Conservation (phyloP, 495 filamentous ascomycete species). For the Aspergillus carlsbadensis region DNA sequence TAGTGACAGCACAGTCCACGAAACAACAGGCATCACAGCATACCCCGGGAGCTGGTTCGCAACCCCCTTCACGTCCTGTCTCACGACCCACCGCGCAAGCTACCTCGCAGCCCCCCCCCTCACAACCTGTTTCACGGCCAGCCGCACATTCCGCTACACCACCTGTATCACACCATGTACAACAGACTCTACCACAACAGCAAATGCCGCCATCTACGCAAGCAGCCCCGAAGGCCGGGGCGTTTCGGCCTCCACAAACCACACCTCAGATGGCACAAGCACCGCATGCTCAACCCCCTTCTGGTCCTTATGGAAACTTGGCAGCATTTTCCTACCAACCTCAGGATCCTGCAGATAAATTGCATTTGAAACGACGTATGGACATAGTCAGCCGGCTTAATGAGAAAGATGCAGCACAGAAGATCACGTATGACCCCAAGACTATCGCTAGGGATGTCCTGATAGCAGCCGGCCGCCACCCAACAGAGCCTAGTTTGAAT, state of each 20-base stretch:
- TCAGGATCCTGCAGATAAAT: slow-evolving; percentile 5
- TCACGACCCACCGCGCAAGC: background rate
- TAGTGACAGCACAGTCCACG: background rate
- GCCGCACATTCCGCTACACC: background rate
- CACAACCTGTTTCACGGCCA: background rate
- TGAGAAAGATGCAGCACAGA: slow-evolving; percentile 41
- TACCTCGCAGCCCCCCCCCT: background rate
- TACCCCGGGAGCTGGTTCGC: background rate
- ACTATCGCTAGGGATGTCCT: slow-evolving; percentile 69
- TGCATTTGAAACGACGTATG: slow-evolving; percentile 16
- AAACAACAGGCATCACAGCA: background rate
- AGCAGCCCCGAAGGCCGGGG: background rate
- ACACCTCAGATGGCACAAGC: background rate
- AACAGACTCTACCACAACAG: background rate
- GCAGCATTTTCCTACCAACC: slow-evolving; percentile 15
- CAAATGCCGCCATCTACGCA: background rate
- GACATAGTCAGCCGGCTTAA: slow-evolving; percentile 46
- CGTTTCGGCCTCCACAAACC: background rate
- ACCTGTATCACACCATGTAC: background rate
- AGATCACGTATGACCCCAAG: slow-evolving; percentile 52
- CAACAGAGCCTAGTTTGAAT: slow-evolving; percentile 56
- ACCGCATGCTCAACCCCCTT: background rate
- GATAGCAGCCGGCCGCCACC: slow-evolving; percentile 59
- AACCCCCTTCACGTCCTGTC: background rate
- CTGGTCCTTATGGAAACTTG: background rate